Base-by-base conservation (phyloP, 1,284 basidiomycete species). In the Ganoderma sp. region DNA sequence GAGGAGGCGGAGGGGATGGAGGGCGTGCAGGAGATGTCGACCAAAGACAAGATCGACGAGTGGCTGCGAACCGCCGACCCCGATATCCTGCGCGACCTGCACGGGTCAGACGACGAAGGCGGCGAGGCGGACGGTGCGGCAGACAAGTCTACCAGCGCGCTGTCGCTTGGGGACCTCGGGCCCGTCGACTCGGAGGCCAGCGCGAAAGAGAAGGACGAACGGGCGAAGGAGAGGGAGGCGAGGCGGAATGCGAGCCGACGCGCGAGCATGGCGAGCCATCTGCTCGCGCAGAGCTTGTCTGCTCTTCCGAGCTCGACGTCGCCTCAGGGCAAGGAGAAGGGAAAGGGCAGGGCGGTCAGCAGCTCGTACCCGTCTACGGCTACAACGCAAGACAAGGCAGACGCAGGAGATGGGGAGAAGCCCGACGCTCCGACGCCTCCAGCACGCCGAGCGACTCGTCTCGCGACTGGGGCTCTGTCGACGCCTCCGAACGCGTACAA, bases 211-310 rank as follows among this genome's bases (percentile, higher is more conserved):
- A 77, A 76, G 68, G 74, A 77, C 1, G 78, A 75, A 28, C 76
- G 70, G 25, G 64, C 65, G 17, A 71, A 67, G 48, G 69, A 69
- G 52, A 64, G 67, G 52, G 73, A 70, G 22, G 69, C 69, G 59
- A 75, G 75, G 66, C 74, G 76, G 54, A 79, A 84, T 69, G 82
- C 83, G 8, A 88, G 87, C 25, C 81, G 84, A 39, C 81, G 87
- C 10, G 87, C 88, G 9, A 90, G 89, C 32, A 80, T 88, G 76
- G 86, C 87, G 0, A 85, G 85, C 22, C 83, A 87, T 64, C 81
- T 85, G 2, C 84, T 90, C 39, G 84, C 87, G 6, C 85, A 87
- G 74, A 88, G 88, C 14, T 74, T 90, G 28, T 84, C 80, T 39
- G 79, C 81, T 0, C 73, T 86, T 19, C 83, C 84, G 52, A 76